These are phyloP conservation scores for Nitzschia putrida DNA, from an alignment of 108 stramenopile species.

Conservation along the genomic window DNA sequence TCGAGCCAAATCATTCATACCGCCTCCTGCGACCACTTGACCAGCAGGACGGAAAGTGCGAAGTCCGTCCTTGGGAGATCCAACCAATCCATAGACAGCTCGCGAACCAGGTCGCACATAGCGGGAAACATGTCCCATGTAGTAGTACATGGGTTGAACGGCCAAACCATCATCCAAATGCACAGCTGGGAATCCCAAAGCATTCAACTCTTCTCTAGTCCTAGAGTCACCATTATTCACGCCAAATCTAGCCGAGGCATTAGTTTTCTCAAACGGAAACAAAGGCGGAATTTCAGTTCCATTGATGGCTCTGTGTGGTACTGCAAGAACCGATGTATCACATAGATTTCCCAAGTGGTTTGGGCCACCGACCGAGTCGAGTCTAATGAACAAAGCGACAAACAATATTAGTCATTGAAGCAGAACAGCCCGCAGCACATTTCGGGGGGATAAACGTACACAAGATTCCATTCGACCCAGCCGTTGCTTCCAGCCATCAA, in stretches of 20 bases:
- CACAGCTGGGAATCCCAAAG: slow-evolving; percentile 70
- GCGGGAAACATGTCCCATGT: slow-evolving; percentile 85
- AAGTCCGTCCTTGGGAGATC: slow-evolving; percentile 37
- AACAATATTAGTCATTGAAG: too few relatives aligned
- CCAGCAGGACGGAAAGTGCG: slow-evolving; percentile 68
- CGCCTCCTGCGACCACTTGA: slow-evolving; percentile 70
- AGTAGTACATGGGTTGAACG: slow-evolving; percentile 88
- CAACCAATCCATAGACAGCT: slow-evolving; percentile 64
- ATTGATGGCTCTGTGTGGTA: slow-evolving; percentile 73
- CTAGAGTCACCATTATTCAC: slow-evolving; percentile 62
- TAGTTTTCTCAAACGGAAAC: slow-evolving; percentile 59
- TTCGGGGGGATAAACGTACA: slow-evolving; percentile 46
- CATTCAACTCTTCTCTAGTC: slow-evolving; percentile 79
- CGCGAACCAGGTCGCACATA: slow-evolving; percentile 76
- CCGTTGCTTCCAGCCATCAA: slow-evolving; percentile 88
- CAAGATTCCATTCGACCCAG: slow-evolving; percentile 92
- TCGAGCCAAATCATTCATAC: slow-evolving; percentile 79
- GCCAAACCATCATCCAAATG: slow-evolving; percentile 69
- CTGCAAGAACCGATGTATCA: slow-evolving; percentile 83
- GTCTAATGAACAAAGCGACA: slow-evolving; percentile 4
- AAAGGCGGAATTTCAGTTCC: slow-evolving; percentile 38
- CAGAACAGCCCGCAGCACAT: too few relatives aligned
- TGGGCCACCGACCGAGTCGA: slow-evolving; percentile 87
- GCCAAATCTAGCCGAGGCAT: slow-evolving; percentile 56
- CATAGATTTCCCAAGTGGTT: slow-evolving; percentile 93